Evolutionary conservation across 2,329 filamentous ascomycete genomes (phyloP).

Genomic region (Penicillium sp.): DNA sequence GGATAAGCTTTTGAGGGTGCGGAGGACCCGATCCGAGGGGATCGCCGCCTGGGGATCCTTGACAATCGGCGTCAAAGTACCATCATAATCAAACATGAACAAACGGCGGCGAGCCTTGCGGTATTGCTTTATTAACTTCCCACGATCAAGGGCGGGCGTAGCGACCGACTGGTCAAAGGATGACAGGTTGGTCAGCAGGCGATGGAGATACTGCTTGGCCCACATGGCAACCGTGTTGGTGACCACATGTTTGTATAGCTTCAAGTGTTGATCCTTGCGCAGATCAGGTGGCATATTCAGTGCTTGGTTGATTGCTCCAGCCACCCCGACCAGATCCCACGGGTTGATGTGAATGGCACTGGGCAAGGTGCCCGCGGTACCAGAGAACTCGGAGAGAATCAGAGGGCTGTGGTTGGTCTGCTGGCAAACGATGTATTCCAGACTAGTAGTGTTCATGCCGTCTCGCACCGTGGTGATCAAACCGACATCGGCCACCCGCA

Average conservation of each 20-base stretch:
- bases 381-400: constrained; percentile 95
- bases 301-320: constrained; percentile 77
- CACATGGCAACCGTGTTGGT: constrained; percentile 84
- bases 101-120: constrained; percentile 73
- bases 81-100: constrained; percentile 99
- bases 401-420: constrained; percentile 82
- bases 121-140: constrained; percentile 72
- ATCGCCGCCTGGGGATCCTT: constrained; percentile 86
- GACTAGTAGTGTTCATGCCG: constrained; percentile 95
- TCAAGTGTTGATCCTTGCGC: constrained; percentile 68
- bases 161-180: constrained; percentile 73
- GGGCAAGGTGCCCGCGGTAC: constrained; percentile 81
- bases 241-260: constrained; percentile 80
- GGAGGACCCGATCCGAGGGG: constrained; percentile 79
- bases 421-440: constrained; percentile 94
- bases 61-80: constrained; percentile 93
- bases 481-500: constrained; percentile 85
- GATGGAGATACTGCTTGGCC: constrained; percentile 77
- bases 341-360: constrained; percentile 96
- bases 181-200: constrained; percentile 76
- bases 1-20: constrained; percentile 76
- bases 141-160: constrained; percentile 79
- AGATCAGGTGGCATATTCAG: constrained; percentile 72
- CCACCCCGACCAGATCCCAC: constrained; percentile 85
- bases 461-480: constrained; percentile 94